Evolutionary conservation across 106 monocot species (phyloP).

Genomic region (Dioscorea dumetorum): DNA sequence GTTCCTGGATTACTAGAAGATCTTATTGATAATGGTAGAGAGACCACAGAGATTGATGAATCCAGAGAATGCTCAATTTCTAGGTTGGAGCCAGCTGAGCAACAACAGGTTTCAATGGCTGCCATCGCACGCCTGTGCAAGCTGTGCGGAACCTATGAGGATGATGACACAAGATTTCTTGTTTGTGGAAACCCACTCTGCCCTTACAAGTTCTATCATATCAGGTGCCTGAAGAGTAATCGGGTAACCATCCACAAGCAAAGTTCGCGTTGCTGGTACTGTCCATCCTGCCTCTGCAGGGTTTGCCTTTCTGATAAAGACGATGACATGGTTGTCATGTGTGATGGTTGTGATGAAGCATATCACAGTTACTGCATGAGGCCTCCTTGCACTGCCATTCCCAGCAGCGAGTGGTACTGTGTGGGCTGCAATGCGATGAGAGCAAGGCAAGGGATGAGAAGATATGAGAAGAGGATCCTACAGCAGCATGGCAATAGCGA

Average conservation of each 20-base stretch:
- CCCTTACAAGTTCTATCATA: slow-evolving; percentile 60
- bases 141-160: slow-evolving; percentile 54
- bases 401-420: slow-evolving; percentile 59
- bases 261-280: slow-evolving; percentile 51
- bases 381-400: slow-evolving; percentile 40
- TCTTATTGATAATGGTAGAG: slow-evolving; percentile 9
- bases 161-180: slow-evolving; percentile 47
- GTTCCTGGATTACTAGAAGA: slow-evolving; percentile 16
- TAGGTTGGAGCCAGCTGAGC: slow-evolving; percentile 34
- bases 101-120: slow-evolving; percentile 23
- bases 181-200: slow-evolving; percentile 55
- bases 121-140: slow-evolving; percentile 44
- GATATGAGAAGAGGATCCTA: slow-evolving; percentile 37
- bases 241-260: slow-evolving; percentile 36
- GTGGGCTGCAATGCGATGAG: slow-evolving; percentile 33
- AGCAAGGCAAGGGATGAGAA: slow-evolving; percentile 50
- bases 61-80: slow-evolving; percentile 36
- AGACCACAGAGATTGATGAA: slow-evolving; percentile 2
- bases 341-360: slow-evolving; percentile 72
- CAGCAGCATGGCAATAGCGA: slow-evolving; percentile 33
- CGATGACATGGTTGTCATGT: slow-evolving; percentile 54
- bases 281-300: slow-evolving; percentile 77
- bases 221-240: slow-evolving; percentile 47
- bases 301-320: slow-evolving; percentile 41
- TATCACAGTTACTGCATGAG: slow-evolving; percentile 74